phyloP scores from a whole-genome alignment of 1,139 yeast genomes.

The Casaregolazyma suthepensis region DNA sequence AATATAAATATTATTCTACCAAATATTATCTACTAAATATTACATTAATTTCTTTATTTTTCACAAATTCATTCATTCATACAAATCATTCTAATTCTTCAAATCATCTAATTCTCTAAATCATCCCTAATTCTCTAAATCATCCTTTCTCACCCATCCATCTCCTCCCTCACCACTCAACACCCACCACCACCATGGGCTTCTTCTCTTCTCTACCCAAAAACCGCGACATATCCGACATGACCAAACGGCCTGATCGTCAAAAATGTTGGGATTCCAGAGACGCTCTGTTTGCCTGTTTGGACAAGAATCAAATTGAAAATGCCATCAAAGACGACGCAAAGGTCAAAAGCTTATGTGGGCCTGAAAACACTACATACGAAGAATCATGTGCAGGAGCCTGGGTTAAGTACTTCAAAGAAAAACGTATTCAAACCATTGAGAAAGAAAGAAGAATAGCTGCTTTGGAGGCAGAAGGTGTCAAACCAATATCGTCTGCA shows the following conservation, averaged over 20 bases:
- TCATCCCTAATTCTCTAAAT: too few species aligned
- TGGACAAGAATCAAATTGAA: conserved; percentile 47
- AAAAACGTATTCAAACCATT: conserved; percentile 54
- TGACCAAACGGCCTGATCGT: conserved; percentile 46
- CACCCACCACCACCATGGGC: conserved; percentile 12
- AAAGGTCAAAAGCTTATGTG: conserved; percentile 37
- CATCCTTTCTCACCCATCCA: not conserved
- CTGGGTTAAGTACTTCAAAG: conserved; percentile 65
- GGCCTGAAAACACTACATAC: conserved; percentile 41
- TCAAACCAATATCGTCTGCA: conserved; percentile 25
- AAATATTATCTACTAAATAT: too few species aligned
- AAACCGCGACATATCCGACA: conserved; percentile 20
- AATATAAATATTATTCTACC: too few species aligned
- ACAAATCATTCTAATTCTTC: too few species aligned
- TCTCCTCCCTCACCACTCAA: not conserved
- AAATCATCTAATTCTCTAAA: too few species aligned
- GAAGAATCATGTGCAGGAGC: conserved; percentile 53
- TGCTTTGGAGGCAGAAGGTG: conserved; percentile 50
- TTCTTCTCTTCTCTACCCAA: conserved; percentile 11
- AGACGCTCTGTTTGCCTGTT: conserved; percentile 52
- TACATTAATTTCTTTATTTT: too few species aligned
- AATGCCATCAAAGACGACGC: conserved; percentile 35
- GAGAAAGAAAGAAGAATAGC: conserved; percentile 48
- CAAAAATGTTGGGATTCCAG: conserved; percentile 64
- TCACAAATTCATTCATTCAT: too few species aligned